Conservation (phyloP, 805 yeast species). For the Starmerella lactis-condensi region DNA sequence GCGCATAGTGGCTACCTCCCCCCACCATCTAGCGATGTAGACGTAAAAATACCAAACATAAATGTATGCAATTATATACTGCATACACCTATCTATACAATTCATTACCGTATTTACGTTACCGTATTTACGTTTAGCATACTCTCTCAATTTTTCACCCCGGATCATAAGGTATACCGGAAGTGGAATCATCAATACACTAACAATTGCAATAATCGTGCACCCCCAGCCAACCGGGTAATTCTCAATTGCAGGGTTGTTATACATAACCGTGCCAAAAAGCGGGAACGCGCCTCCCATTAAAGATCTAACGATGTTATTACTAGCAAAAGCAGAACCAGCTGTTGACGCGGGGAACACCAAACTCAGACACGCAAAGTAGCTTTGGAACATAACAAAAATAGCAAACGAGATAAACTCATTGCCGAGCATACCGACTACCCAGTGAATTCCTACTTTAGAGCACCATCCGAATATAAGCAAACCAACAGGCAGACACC, state of each 20-base stretch:
- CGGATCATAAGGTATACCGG: constrained; percentile 18
- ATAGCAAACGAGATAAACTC: constrained; percentile 26
- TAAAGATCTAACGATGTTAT: constrained; percentile 32
- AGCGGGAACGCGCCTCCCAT: constrained; percentile 45
- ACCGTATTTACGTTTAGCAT: constrained; percentile 11
- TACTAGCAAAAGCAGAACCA: constrained; percentile 40
- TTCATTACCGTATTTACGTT: too few species aligned
- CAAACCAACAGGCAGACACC: constrained; percentile 32
- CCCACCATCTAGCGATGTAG: too few species aligned
- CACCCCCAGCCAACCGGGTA: constrained; percentile 49
- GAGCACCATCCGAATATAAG: constrained; percentile 45
- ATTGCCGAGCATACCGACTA: constrained; percentile 31
- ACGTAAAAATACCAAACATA: too few species aligned
- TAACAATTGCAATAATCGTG: constrained; percentile 29
- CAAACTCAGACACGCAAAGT: constrained; percentile 32
- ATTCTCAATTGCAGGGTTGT: constrained; percentile 22
- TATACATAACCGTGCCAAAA: constrained; percentile 42
- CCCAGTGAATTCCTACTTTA: constrained; percentile 33
- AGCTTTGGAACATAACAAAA: constrained; percentile 34
- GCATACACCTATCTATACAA: too few species aligned
- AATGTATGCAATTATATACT: too few species aligned
- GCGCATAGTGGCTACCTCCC: too few species aligned
- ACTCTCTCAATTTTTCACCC: constrained; percentile 8
- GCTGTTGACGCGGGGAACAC: constrained; percentile 35
- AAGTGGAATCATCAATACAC: constrained; percentile 32